Conservation (phyloP, 306 rosid genomes). For the Medicago ruthenica region DNA sequence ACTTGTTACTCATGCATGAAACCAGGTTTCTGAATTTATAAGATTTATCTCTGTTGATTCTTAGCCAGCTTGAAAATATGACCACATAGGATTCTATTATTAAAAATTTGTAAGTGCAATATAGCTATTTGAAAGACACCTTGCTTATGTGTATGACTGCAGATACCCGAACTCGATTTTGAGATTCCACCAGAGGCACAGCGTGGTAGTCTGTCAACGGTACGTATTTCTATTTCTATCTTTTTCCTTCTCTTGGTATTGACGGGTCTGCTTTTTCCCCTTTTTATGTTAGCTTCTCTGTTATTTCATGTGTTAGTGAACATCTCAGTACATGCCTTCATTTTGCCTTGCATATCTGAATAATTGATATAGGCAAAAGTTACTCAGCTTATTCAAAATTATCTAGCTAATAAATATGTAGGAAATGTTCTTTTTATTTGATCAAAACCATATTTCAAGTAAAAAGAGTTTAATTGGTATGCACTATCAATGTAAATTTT, state of each 20-base stretch:
- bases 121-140: slow-evolving; percentile 21
- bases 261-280: not conserved
- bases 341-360: not conserved
- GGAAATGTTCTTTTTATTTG: slow-evolving; percentile 1
- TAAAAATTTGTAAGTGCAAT: slow-evolving; percentile 11
- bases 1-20: slow-evolving; percentile 23
- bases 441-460: not conserved
- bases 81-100: slow-evolving; percentile 13
- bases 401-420: slow-evolving; percentile 3
- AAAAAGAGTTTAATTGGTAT: not conserved
- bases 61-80: not conserved
- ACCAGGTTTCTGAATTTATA: not conserved
- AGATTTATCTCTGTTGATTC: slow-evolving; percentile 10
- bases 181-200: slow-evolving; percentile 98
- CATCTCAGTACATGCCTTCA: not conserved
- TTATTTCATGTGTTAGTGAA: slow-evolving; percentile 25
- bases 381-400: not conserved
- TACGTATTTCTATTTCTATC: slow-evolving; percentile 43
- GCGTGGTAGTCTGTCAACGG: slow-evolving; percentile 89
- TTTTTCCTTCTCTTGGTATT: not conserved
- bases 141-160: slow-evolving; percentile 46
- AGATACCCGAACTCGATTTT: slow-evolving; percentile 93
- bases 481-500: not conserved
- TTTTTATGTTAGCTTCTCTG: not conserved
- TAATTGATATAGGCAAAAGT: slow-evolving; percentile 7